Conservation (phyloP, 352 stramenopile species). For the Globisporangium emineosum region DNA sequence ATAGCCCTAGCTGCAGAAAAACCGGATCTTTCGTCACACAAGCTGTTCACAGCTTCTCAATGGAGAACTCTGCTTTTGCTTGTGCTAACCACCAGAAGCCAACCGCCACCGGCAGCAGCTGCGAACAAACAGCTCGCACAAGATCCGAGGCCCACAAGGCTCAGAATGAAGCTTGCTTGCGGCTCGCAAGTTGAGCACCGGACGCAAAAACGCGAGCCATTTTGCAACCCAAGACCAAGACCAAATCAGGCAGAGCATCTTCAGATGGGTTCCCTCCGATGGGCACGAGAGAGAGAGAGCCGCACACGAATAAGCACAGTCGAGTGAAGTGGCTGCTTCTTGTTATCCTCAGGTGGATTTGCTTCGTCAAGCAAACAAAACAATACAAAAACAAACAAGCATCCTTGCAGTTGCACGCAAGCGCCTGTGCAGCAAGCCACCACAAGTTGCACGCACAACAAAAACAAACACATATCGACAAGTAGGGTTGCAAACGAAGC, state of each 20-base stretch:
- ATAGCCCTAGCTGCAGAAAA: not conserved
- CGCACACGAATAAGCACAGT: constrained; percentile 3
- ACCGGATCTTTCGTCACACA: constrained; percentile 3
- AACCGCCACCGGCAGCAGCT: not conserved
- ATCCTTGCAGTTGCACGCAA: not conserved
- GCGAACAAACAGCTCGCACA: not conserved
- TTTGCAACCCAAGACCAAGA: not conserved
- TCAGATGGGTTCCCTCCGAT: constrained; percentile 1
- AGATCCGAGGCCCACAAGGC: not conserved
- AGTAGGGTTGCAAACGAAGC: not conserved
- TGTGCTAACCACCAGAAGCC: not conserved
- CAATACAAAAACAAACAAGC: not conserved
- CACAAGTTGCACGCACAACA: not conserved
- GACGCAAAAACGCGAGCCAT: not conserved
- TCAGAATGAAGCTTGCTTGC: not conserved
- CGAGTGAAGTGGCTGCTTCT: not conserved
- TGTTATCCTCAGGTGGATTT: not conserved
- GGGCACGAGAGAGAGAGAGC: not conserved
- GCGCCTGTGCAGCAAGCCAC: not conserved
- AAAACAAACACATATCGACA: not conserved
- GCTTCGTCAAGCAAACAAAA: not conserved
- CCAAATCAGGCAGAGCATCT: not conserved
- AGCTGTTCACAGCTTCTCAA: not conserved
- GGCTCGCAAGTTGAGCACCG: not conserved
- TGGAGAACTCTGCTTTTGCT: not conserved